Base-by-base conservation (phyloP, 2,329 filamentous ascomycete genomes). In the Neopestalotiopsis sp. region DNA sequence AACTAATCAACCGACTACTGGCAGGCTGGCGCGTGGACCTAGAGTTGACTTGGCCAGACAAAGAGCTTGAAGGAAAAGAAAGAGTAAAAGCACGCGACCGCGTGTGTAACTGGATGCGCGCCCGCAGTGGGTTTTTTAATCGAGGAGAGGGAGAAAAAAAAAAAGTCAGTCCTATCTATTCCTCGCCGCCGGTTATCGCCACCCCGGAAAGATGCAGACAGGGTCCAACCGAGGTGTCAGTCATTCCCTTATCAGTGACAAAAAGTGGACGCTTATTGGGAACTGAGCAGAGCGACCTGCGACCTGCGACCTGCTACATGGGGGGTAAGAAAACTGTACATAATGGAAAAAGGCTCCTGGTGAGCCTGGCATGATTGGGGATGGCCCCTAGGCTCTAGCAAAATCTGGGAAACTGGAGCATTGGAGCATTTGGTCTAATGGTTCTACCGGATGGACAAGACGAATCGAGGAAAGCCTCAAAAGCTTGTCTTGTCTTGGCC, bases 71-170 rank as follows among this genome's bases (percentile, higher is more conserved):
- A n/a, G 17, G 45, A 53, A 53, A 53, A 53, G 20, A 20, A 53
- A 53, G 20, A 53, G 9, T 14, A 53, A 53, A 53, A 53, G 45
- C 45, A 53, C 45, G 45, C 45, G 45, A 53, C 45, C 45, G 45
- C 45, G 45, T 3, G 17, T 17, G n/a, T 53, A 20, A 53, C 45
- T n/a, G 45, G 45, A 53, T 53, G 45, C 45, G 45, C n/a, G 45
- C 45, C n/a, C 45, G 24, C 45, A 53, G 45, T 53, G 45, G 45
- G 45, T 53, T 53, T 53, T 53, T 53, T n/a, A 53, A 53, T 53
- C 45, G 45, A 53, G 45, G 17, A 53, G 45, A 20, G 20, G 14
- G n/a, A n/a, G 17, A 2, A 12, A 53, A 9, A 10, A 7, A 53
- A 53, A 53, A 53, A n/a, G 9, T 20, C 45, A 17, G n/a, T 53